Evolutionary conservation across 1,284 basidiomycete genomes (phyloP), one percentile per base, ranked within the genome.

Genomic region (Ceratorhiza oryzae-sativae): DNA sequence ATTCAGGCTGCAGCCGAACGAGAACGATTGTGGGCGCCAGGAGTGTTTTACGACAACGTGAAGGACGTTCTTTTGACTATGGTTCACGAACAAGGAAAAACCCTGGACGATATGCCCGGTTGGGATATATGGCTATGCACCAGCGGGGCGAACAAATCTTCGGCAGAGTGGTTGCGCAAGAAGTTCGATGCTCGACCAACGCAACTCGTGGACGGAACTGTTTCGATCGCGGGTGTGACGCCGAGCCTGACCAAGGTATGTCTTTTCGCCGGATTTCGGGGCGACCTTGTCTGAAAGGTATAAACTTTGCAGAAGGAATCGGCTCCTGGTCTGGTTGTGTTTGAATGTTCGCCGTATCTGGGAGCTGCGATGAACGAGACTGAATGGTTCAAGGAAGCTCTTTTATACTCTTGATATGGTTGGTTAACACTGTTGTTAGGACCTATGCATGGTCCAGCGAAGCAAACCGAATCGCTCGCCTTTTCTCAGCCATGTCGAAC

Each of bases 71-170:
- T 70, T 3, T n/a, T 18, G 9, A 34, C 34, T 41, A 12, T 46
- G 18, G 65, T 42, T 8, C 51, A 32, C 1, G 32, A 46, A 46
- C 34, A 56, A 42, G 53, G 41, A 18, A 70, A 58, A n/a, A 41
- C 51, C n/a, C 27, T 70, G 15, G 53, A 56, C 25, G 53, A 70
- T 15, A 27, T 70, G 15, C 65, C 51, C 3, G 65, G 65, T 25
- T 70, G 65, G 65, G 65, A 70, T 48, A 53, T 70, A n/a, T 70
- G 65, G 65, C 42, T 70, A 9, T 70, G 65, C 53, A 70, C 65
- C 1, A 70, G 65, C 27, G 65, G 65, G 23, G 65, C 53, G 12
- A 70, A 70, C 41, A 70, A 70, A n/a, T 70, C 65, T n/a, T 70
- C 65, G 12, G 65, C 65, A 8, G 65, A 70, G 27, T 70, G 65